A percentile compares a stretch with the other conserved stretches of the same genome.
Conservation (phyloP, 208 protist species). For the Leishmania aethiopica region DNA sequence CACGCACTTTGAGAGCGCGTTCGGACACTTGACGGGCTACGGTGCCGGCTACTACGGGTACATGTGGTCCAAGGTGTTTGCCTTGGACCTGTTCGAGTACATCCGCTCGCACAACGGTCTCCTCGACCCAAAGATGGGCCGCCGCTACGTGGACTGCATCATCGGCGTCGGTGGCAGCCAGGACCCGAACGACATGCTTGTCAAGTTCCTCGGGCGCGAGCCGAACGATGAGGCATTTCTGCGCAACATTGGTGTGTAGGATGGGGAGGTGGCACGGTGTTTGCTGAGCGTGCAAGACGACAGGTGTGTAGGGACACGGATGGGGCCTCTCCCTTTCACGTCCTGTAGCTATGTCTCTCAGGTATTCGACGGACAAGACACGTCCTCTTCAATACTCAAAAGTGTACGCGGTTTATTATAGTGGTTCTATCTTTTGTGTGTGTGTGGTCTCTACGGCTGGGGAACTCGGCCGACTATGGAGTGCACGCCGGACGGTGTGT, state of each 20-base stretch:
- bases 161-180: slow-evolving; percentile 77
- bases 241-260: slow-evolving; percentile 63
- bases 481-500: background rate
- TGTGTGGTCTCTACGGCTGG: background rate
- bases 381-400: background rate
- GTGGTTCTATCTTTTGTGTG: background rate
- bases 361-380: background rate
- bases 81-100: slow-evolving; percentile 83
- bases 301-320: background rate
- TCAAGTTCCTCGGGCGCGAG: slow-evolving; percentile 83
- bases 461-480: background rate
- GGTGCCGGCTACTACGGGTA: slow-evolving; percentile 86
- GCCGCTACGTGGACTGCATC: slow-evolving; percentile 71
- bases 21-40: slow-evolving; percentile 84
- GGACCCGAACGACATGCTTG: slow-evolving; percentile 76
- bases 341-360: background rate
- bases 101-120: slow-evolving; percentile 70
- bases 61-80: slow-evolving; percentile 90
- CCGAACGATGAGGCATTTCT: slow-evolving; percentile 84
- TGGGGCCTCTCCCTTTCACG: background rate
- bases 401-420: background rate
- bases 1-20: slow-evolving; percentile 82
- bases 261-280: background rate
- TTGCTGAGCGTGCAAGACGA: background rate
- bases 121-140: slow-evolving; percentile 65